phyloP scores from a whole-genome alignment of 1,284 basidiomycete species.

The Earliella scabrosa region DNA sequence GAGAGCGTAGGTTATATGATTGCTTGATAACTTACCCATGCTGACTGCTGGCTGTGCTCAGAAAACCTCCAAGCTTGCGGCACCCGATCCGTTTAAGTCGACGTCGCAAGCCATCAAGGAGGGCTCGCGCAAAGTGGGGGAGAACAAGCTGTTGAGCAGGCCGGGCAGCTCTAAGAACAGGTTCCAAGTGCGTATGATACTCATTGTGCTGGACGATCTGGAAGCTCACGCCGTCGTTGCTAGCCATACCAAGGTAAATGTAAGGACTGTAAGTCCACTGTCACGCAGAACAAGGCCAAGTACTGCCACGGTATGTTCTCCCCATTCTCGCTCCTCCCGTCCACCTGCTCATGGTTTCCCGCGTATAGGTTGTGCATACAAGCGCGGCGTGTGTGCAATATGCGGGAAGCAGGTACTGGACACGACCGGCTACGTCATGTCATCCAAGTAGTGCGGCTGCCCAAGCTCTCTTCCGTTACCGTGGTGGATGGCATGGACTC shows the following conservation, averaged over 20 bases:
- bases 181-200: conserved; percentile 61
- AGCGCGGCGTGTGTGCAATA: conserved; percentile 82
- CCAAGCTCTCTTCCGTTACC: not conserved
- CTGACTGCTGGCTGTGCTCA: too few relatives aligned
- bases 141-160: conserved; percentile 78
- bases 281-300: conserved; percentile 83
- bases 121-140: conserved; percentile 73
- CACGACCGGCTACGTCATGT: conserved; percentile 82
- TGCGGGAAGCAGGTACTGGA: conserved; percentile 85
- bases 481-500: conserved; percentile 13
- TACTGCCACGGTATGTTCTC: conserved; percentile 75
- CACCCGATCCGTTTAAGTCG: conserved; percentile 79
- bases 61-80: conserved; percentile 84
- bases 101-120: conserved; percentile 76
- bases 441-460: conserved; percentile 58
- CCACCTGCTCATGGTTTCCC: not conserved
- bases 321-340: not conserved
- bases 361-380: conserved; percentile 77
- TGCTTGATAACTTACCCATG: too few relatives aligned
- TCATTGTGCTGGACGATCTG: too few relatives aligned
- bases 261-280: conserved; percentile 80
- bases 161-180: conserved; percentile 67
- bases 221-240: conserved; percentile 15
- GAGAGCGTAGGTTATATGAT: conserved; percentile 56
- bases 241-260: conserved; percentile 84